These are phyloP conservation scores for Psidium friedrichsthalianum DNA, from an alignment of 345 rosid genomes.

Conservation along the genomic window DNA sequence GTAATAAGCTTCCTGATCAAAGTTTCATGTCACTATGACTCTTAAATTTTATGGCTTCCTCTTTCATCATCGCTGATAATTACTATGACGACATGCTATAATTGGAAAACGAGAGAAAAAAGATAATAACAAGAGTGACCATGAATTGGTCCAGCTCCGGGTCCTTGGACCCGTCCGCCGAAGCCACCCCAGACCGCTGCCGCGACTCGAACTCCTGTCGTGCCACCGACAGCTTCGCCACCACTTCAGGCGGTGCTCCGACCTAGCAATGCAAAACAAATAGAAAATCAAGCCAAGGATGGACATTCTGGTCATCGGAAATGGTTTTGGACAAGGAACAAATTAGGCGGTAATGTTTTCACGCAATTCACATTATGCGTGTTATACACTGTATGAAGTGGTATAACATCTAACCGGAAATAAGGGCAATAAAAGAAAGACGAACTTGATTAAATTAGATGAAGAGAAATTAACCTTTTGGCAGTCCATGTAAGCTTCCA, in stretches of 20 bases:
- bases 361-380: background rate
- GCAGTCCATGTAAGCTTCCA: conserved; percentile 94
- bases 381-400: background rate
- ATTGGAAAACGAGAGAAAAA: background rate
- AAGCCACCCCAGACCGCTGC: conserved; percentile 31
- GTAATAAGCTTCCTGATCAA: conserved; percentile 76
- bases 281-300: background rate
- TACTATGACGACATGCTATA: background rate
- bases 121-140: conserved; percentile 23
- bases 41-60: background rate
- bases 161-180: conserved; percentile 48
- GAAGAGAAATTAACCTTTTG: conserved; percentile 53
- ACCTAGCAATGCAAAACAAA: conserved; percentile 29
- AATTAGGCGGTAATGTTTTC: background rate
- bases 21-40: background rate
- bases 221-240: conserved; percentile 53
- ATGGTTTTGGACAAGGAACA: background rate
- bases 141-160: conserved; percentile 98
- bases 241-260: conserved; percentile 93
- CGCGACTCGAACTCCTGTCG: conserved; percentile 71
- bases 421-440: background rate
- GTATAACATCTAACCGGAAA: background rate
- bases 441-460: background rate
- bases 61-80: background rate
- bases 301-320: background rate